Evolutionary conservation across 2,329 filamentous ascomycete species (phyloP).

Genomic region (Raffaelea deltoideospora): DNA sequence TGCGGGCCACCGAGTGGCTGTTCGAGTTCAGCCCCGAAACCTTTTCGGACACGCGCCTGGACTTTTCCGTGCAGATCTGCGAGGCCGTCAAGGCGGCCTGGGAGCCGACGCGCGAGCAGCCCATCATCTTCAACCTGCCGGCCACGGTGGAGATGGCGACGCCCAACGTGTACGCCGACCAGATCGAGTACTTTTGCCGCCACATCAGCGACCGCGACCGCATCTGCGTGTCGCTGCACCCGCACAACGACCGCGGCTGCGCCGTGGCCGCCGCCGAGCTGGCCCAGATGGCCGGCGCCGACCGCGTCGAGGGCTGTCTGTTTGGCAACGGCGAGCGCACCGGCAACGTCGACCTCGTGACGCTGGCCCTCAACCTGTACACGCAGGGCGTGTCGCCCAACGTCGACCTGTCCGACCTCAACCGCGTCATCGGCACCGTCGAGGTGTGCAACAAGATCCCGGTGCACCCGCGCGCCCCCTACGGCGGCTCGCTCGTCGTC

Average conservation of each 20-base stretch:
- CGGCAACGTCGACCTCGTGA: slow-evolving; percentile 90
- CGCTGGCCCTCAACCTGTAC: slow-evolving; percentile 83
- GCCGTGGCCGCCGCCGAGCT: slow-evolving; percentile 81
- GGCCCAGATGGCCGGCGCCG: slow-evolving; percentile 90
- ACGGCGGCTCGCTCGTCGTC: slow-evolving; percentile 81
- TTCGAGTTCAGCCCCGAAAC: slow-evolving; percentile 78
- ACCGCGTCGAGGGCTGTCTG: slow-evolving; percentile 84
- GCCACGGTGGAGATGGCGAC: slow-evolving; percentile 93
- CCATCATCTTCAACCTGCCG: slow-evolving; percentile 92
- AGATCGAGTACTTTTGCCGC: slow-evolving; percentile 89
- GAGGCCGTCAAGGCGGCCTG: slow-evolving; percentile 89
- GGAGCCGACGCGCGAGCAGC: slow-evolving; percentile 63
- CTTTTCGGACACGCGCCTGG: slow-evolving; percentile 80
- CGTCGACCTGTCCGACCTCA: slow-evolving; percentile 85
- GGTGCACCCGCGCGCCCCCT: slow-evolving; percentile 76
- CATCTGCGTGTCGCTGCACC: slow-evolving; percentile 78
- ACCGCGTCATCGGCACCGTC: slow-evolving; percentile 71
- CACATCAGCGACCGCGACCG: slow-evolving; percentile 75
- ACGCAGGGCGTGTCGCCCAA: slow-evolving; percentile 77
- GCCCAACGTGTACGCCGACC: slow-evolving; percentile 89
- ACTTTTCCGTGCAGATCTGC: slow-evolving; percentile 71
- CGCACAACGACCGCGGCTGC: slow-evolving; percentile 88
- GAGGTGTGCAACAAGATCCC: slow-evolving; percentile 93
- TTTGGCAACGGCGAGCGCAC: slow-evolving; percentile 94
- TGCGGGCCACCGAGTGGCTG: slow-evolving; percentile 49